Conservation (phyloP, 2,329 filamentous ascomycete genomes). For the Neobulgaria alba region DNA sequence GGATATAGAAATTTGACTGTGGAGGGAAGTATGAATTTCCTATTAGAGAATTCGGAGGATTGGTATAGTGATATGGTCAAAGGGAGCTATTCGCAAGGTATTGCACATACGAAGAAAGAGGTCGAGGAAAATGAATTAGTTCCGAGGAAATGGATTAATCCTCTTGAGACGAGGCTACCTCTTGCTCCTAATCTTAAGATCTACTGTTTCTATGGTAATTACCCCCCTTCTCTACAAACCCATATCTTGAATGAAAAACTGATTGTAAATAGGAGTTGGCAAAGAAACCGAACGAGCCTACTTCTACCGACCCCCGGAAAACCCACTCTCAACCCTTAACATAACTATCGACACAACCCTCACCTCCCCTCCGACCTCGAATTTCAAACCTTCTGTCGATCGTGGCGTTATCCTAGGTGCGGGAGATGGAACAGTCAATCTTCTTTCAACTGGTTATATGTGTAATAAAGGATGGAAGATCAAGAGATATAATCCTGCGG, state of each 20-base stretch:
- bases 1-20: slow-evolving; percentile 73
- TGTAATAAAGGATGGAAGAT: slow-evolving; percentile 92
- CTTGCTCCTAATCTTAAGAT: slow-evolving; percentile 85
- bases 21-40: slow-evolving; percentile 64
- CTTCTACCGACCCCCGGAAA: slow-evolving; percentile 69
- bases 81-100: slow-evolving; percentile 75
- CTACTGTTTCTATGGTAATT: slow-evolving; percentile 81
- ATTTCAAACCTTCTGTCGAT: slow-evolving; percentile 57
- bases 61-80: slow-evolving; percentile 76
- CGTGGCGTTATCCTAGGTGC: slow-evolving; percentile 94
- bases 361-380: slow-evolving; percentile 33
- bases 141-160: slow-evolving; percentile 85
- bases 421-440: slow-evolving; percentile 89
- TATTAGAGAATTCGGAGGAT: slow-evolving; percentile 67
- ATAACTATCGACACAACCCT: slow-evolving; percentile 63
- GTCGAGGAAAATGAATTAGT: slow-evolving; percentile 77
- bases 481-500: slow-evolving; percentile 85
- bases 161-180: slow-evolving; percentile 79
- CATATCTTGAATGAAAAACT: slow-evolving; percentile 2
- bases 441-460: slow-evolving; percentile 94
- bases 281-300: slow-evolving; percentile 91
- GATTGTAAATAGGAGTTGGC: slow-evolving; percentile 57
- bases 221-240: neutral
- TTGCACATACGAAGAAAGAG: slow-evolving; percentile 70
- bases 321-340: slow-evolving; percentile 57